A percentile compares a stretch with the other conserved stretches of the same genome.
These are phyloP conservation scores for Kockovaella imperatae DNA, from an alignment of 768 basidiomycete genomes.

Conservation along the genomic window DNA sequence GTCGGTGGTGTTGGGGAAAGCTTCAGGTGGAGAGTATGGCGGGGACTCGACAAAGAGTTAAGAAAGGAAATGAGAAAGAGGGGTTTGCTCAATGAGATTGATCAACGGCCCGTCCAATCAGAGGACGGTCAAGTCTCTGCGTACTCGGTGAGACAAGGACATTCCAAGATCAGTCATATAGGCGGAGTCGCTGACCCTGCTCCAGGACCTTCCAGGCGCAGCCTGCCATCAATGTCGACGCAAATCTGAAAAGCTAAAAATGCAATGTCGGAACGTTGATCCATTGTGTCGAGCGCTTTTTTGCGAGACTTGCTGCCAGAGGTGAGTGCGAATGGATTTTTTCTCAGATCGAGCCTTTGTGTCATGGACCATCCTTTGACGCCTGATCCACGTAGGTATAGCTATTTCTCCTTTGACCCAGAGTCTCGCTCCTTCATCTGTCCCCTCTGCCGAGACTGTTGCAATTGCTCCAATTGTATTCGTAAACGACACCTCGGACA, in stretches of 20 bases:
- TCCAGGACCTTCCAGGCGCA: conserved; percentile 29
- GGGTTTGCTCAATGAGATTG: conserved; percentile 13
- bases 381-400: conserved; percentile 21
- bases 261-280: conserved; percentile 36
- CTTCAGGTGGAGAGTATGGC: conserved; percentile 31
- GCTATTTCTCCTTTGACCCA: conserved; percentile 38
- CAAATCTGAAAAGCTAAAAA: conserved; percentile 31
- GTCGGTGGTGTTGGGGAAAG: conserved; percentile 21
- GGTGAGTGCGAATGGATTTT: conserved; percentile 12
- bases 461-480: conserved; percentile 39
- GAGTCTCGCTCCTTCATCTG: conserved; percentile 38
- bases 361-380: not conserved
- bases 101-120: conserved; percentile 5
- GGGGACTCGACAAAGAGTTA: conserved; percentile 19
- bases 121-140: conserved; percentile 15
- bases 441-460: conserved; percentile 39
- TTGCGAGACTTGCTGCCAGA: conserved; percentile 37
- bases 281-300: conserved; percentile 25
- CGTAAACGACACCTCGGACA: conserved; percentile 30
- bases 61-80: conserved; percentile 18
- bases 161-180: too few relatives aligned
- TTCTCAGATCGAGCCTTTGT: not conserved
- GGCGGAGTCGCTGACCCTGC: conserved; percentile 7
- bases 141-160: conserved; percentile 21
- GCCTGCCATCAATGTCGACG: conserved; percentile 41